These are phyloP conservation scores for Acer saccharum DNA, from an alignment of 345 rosid species.

Conservation along the genomic window DNA sequence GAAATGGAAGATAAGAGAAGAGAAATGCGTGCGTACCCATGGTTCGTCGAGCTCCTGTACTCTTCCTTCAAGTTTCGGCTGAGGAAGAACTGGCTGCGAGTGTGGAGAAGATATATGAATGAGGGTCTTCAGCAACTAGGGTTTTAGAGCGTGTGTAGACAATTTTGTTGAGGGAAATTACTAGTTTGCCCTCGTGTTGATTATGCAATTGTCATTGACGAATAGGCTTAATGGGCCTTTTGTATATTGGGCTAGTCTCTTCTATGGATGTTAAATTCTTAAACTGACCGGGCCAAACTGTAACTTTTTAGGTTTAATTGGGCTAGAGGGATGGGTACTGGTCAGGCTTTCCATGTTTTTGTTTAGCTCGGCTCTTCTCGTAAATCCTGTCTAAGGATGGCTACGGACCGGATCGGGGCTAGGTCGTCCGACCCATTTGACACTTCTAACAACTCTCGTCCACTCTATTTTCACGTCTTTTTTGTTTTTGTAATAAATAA, in stretches of 20 bases:
- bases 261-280: too few relatives aligned
- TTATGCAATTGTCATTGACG: neutral
- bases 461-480: too few relatives aligned
- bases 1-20: neutral
- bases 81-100: neutral
- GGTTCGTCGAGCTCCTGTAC: slow-evolving; percentile 22
- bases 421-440: too few relatives aligned
- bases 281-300: neutral
- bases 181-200: slow-evolving; percentile 3
- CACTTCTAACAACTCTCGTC: too few relatives aligned
- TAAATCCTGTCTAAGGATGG: too few relatives aligned
- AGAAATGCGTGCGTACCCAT: slow-evolving; percentile 45
- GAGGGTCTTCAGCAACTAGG: slow-evolving; percentile 18
- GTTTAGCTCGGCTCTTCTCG: too few relatives aligned
- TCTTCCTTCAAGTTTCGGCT: slow-evolving; percentile 26
- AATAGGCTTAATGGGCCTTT: neutral
- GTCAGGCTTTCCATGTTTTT: too few relatives aligned
- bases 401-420: too few relatives aligned
- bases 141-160: slow-evolving; percentile 14
- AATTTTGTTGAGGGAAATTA: neutral
- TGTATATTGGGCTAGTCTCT: neutral
- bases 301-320: too few relatives aligned
- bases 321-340: too few relatives aligned
- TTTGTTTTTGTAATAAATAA: too few relatives aligned
- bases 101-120: neutral